These are phyloP conservation scores for Penicillium sp. DNA, from an alignment of 2,329 filamentous ascomycete genomes.

Conservation along the genomic window DNA sequence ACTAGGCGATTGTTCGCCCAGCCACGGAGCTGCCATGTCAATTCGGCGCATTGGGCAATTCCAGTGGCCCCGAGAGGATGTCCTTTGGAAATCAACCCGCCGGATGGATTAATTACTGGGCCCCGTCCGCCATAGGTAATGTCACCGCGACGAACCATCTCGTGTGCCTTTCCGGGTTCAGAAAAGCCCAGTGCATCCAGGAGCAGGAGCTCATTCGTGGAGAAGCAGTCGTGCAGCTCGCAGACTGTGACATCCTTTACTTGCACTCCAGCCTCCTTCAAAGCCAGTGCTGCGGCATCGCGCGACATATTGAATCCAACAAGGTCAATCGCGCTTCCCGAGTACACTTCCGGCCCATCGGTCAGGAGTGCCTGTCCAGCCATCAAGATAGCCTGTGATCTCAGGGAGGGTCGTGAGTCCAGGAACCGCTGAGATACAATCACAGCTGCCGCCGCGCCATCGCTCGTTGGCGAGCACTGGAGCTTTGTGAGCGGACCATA, in stretches of 20 bases:
- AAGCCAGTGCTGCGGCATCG: conserved; percentile 67
- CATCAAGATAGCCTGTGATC: conserved; percentile 77
- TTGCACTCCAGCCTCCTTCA: conserved; percentile 66
- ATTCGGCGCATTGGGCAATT: conserved; percentile 91
- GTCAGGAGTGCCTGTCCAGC: conserved; percentile 88
- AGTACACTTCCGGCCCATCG: conserved; percentile 78
- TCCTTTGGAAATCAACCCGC: conserved; percentile 91
- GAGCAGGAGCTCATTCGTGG: conserved; percentile 85
- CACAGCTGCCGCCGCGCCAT: conserved; percentile 85
- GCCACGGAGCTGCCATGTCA: conserved; percentile 91
- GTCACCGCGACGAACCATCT: conserved; percentile 80
- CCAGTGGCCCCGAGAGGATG: conserved; percentile 92
- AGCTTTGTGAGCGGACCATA: conserved; percentile 88
- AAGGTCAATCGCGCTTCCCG: conserved; percentile 77
- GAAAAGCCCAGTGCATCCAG: conserved; percentile 82
- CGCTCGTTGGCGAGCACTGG: conserved; percentile 94
- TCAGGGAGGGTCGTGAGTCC: conserved; percentile 79
- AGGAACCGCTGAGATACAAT: conserved; percentile 88
- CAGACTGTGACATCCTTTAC: conserved; percentile 75
- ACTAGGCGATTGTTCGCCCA: conserved; percentile 92
- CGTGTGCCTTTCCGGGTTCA: conserved; percentile 82
- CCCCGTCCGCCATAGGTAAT: conserved; percentile 81
- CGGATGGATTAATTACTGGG: conserved; percentile 84
- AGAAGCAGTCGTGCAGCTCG: conserved; percentile 96
- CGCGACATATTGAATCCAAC: conserved; percentile 85